Evolutionary conservation across 208 protist species (phyloP).

Genomic region (Crithidia expoeki): DNA sequence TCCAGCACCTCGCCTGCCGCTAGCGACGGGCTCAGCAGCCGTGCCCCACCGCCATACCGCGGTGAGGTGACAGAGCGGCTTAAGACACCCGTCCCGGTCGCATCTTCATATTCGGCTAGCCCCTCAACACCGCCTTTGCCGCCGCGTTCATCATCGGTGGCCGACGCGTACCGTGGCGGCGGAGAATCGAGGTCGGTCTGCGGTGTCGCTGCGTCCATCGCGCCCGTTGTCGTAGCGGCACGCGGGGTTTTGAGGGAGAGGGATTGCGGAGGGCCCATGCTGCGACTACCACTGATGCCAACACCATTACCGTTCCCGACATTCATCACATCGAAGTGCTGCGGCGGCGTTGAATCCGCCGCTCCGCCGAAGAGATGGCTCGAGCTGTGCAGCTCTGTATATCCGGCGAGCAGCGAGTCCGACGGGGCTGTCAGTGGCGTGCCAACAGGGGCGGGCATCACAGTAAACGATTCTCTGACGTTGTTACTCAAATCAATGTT

Average conservation of each 20-base stretch:
- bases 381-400: conserved; percentile 8
- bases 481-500: neutral
- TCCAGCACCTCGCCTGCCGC: conserved; percentile 18
- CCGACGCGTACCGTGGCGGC: conserved; percentile 10
- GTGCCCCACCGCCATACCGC: neutral
- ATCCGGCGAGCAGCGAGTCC: conserved; percentile 4
- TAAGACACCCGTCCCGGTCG: neutral
- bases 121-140: neutral
- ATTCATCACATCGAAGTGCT: neutral
- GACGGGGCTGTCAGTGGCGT: conserved; percentile 12
- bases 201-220: conserved; percentile 13
- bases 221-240: neutral
- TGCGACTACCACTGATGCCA: neutral
- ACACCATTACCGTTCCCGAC: neutral
- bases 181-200: conserved; percentile 22
- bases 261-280: neutral
- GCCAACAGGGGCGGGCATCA: neutral
- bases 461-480: neutral
- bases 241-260: conserved; percentile 11
- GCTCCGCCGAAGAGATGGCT: neutral
- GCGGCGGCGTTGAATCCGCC: neutral
- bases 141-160: neutral
- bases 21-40: conserved; percentile 33
- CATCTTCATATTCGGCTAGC: neutral
- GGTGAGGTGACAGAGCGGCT: conserved; percentile 10